Evolutionary conservation across 192 early-diverging fungal species (phyloP).

Genomic region (Lobosporangium transversale): DNA sequence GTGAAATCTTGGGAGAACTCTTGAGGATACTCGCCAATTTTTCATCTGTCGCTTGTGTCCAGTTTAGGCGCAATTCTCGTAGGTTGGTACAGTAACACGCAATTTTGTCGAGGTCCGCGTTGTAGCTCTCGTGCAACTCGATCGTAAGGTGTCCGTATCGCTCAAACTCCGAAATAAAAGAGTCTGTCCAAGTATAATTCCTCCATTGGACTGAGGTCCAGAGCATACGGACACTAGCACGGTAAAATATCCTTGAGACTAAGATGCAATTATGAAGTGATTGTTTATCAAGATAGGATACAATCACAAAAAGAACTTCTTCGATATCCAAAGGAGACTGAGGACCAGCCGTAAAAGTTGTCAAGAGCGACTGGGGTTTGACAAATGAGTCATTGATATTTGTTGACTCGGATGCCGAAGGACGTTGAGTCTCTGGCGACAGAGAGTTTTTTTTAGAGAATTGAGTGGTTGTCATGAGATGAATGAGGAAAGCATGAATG

Average conservation of each 20-base stretch:
- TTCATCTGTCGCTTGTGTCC: slow-evolving; percentile 28
- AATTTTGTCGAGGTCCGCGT: slow-evolving; percentile 34
- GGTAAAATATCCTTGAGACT: slow-evolving; percentile 37
- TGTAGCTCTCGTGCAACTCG: slow-evolving; percentile 43
- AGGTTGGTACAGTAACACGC: slow-evolving; percentile 33
- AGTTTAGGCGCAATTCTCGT: slow-evolving; percentile 31
- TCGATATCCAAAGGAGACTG: slow-evolving; percentile 40
- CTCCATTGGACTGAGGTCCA: slow-evolving; percentile 42
- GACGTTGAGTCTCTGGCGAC: too few species aligned
- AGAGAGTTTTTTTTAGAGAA: too few species aligned
- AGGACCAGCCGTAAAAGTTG: too few species aligned
- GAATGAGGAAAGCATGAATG: too few species aligned
- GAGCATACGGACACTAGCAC: slow-evolving; percentile 22
- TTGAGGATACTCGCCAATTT: slow-evolving; percentile 16
- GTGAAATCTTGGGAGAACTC: slow-evolving; percentile 31
- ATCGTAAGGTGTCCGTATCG: slow-evolving; percentile 42
- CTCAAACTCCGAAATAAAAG: slow-evolving; percentile 34
- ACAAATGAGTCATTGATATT: too few species aligned
- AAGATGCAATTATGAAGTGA: slow-evolving; percentile 28
- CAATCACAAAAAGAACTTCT: slow-evolving; percentile 41
- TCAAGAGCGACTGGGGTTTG: too few species aligned
- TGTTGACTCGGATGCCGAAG: too few species aligned
- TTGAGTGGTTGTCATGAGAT: too few species aligned
- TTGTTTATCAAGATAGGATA: slow-evolving; percentile 32
- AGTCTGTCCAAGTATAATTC: slow-evolving; percentile 13